Evolutionary conservation across 2,329 filamentous ascomycete species (phyloP).

Genomic region (Fusarium temperatum): DNA sequence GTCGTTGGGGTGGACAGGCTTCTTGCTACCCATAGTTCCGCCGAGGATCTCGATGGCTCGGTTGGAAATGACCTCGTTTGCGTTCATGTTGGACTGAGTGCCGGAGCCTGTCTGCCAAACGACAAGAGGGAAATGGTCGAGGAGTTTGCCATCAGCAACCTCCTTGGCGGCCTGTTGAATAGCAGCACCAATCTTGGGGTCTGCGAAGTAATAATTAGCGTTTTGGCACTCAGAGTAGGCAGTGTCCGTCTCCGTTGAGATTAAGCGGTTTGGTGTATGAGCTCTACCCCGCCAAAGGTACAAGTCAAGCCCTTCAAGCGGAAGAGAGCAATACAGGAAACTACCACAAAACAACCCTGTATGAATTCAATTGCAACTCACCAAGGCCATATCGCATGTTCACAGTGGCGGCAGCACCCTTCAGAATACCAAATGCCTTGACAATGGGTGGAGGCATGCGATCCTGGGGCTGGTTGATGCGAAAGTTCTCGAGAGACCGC

Average conservation of each 20-base stretch:
- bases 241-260: not conserved
- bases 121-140: constrained; percentile 97
- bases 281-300: not conserved
- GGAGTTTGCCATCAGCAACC: constrained; percentile 90
- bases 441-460: constrained; percentile 95
- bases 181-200: constrained; percentile 88
- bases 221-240: not conserved
- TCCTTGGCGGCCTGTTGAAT: constrained; percentile 95
- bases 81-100: constrained; percentile 99
- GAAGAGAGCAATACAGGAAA: not conserved
- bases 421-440: constrained; percentile 94
- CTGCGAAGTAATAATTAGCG: constrained; percentile 53
- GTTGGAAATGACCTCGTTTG: constrained; percentile 99
- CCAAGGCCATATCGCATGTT: constrained; percentile 95
- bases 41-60: constrained; percentile 97
- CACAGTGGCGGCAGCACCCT: constrained; percentile 93
- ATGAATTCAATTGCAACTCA: constrained; percentile 48
- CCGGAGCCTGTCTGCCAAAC: constrained; percentile 99
- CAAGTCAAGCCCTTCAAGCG: not conserved
- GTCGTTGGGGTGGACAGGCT: constrained; percentile 98
- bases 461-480: constrained; percentile 99
- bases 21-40: constrained; percentile 94
- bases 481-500: constrained; percentile 96
- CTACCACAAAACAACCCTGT: not conserved
- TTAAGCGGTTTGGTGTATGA: not conserved